Percentiles rank a stretch among this genome's conserved stretches.
Evolutionary conservation across 192 early-diverging fungal genomes (phyloP).

Genomic region (Backusella westeae): DNA sequence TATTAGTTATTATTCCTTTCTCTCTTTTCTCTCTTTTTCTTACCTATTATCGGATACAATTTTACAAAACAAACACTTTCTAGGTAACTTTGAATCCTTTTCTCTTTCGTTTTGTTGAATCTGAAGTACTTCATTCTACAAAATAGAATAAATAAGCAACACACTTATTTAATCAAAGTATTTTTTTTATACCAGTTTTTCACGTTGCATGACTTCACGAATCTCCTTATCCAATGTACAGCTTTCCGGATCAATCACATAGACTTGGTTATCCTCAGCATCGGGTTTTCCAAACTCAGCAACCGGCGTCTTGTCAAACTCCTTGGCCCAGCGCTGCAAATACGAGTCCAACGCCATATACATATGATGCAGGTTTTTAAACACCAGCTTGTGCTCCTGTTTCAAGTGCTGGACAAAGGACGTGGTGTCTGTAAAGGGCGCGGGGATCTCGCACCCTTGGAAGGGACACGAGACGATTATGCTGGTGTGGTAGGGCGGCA

Average conservation of each 20-base stretch:
- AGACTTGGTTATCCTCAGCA: constrained; percentile 35
- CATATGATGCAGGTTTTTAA: constrained; percentile 77
- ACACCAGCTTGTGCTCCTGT: constrained; percentile 56
- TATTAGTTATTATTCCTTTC: not conserved
- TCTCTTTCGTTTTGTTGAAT: constrained; percentile 73
- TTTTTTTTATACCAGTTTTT: constrained; percentile 54
- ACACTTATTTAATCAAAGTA: not conserved
- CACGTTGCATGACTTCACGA: constrained; percentile 68
- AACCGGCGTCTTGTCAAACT: constrained; percentile 37
- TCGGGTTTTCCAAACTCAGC: constrained; percentile 33
- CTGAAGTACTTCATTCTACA: constrained; percentile 63
- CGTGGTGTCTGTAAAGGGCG: constrained; percentile 57
- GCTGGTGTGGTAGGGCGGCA: constrained; percentile 48
- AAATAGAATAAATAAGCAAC: not conserved
- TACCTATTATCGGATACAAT: constrained; percentile 66
- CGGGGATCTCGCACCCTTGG: constrained; percentile 47
- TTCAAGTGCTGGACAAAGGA: constrained; percentile 66
- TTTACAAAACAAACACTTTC: constrained; percentile 95
- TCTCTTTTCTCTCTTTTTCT: not conserved
- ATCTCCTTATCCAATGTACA: constrained; percentile 61
- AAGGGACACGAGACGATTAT: constrained; percentile 70
- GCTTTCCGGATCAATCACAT: constrained; percentile 58
- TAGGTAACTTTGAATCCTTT: constrained; percentile 57
- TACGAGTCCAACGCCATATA: constrained; percentile 75
- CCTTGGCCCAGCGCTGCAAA: constrained; percentile 68